Evolutionary conservation across 2,329 filamentous ascomycete species (phyloP), one percentile per base, ranked within the genome.

Genomic region (Paracoccidioides brasiliensis): DNA sequence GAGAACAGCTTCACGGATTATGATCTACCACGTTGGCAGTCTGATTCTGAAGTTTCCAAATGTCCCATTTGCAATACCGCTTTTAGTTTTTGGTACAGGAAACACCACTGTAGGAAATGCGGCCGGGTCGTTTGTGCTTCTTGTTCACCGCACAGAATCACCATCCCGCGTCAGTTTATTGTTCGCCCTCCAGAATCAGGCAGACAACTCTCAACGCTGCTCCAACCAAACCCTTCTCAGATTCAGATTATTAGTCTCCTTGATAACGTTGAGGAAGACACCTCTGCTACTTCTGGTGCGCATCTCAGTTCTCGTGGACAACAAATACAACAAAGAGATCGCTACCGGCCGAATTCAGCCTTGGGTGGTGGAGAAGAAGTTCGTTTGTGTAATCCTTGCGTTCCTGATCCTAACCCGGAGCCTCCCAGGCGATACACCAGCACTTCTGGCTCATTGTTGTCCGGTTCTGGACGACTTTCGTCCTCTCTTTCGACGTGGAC

Each of bases 51-150:
- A 62, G 89, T 88, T 9, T 82, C 83, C 1, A 79, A 83, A 59
- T 97, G 91, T 68, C 88, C 90, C 1, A 95, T 96, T 56, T 97
- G 91, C 67, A 75, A 77, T 53, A 80, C 80, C 0, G 80, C 83
- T 50, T 97, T 97, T 66, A 87, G 81, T 67, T 85, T 95, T 63
- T 88, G 89, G 73, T 84, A 88, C 66, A 80, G 91, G 59, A 94
- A 94, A 67, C 91, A 97, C 72, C 91, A 97, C 68, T 97, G 91
- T 77, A 82, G 90, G 80, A 96, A 95, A 80, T 97, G 91, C 67
- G 91, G 91, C 48, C 79, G 90, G 58, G 90, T 97, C 7, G 91
- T 97, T 30, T 97, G 91, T 70, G 83, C 84, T 56, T 78, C 82
- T 22, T 97, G 91, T 73, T 96, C 91, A 2, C 91, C 91, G 3